These are phyloP conservation scores for Boletus vermiculosoides DNA, from an alignment of 768 basidiomycete species.

Conservation along the genomic window DNA sequence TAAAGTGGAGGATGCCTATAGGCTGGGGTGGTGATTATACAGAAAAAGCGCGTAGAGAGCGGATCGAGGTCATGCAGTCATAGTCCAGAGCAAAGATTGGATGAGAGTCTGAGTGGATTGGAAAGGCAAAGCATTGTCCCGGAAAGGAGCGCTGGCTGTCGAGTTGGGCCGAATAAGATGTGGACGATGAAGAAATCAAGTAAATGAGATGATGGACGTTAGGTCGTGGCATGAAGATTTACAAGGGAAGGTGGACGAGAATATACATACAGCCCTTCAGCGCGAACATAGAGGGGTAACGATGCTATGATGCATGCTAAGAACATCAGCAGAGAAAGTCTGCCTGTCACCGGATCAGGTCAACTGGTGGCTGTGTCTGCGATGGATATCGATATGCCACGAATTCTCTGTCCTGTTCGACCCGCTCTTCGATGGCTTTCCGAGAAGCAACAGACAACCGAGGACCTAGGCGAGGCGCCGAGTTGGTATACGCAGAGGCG, in stretches of 20 bases:
- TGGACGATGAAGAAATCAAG: conserved; percentile 12
- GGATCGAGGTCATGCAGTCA: conserved; percentile 22
- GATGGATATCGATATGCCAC: conserved; percentile 88
- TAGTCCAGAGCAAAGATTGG: conserved; percentile 29
- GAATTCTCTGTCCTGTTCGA: conserved; percentile 84
- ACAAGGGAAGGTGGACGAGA: conserved; percentile 17
- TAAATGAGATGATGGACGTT: conserved; percentile 22
- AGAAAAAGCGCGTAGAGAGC: conserved; percentile 9
- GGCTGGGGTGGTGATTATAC: conserved; percentile 11
- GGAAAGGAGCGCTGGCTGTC: conserved; percentile 23
- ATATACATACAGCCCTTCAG: conserved; percentile 6
- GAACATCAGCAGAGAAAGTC: background rate
- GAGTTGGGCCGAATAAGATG: conserved; percentile 17
- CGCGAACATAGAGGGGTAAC: conserved; percentile 4
- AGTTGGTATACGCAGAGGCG: conserved; percentile 46
- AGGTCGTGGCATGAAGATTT: conserved; percentile 17
- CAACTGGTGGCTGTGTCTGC: conserved; percentile 59
- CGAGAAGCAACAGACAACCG: conserved; percentile 65
- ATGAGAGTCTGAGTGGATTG: conserved; percentile 10
- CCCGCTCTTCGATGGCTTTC: conserved; percentile 72
- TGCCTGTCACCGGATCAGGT: conserved; percentile 49
- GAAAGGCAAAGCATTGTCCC: conserved; percentile 25
- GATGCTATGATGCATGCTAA: conserved; percentile 3
- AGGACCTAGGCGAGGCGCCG: conserved; percentile 48
- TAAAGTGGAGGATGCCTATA: conserved; percentile 13